Percentiles rank a stretch among this genome's conserved stretches.
These are phyloP conservation scores for Hanseniaspora pseudoguilliermondii DNA, from an alignment of 805 yeast genomes.

Conservation along the genomic window DNA sequence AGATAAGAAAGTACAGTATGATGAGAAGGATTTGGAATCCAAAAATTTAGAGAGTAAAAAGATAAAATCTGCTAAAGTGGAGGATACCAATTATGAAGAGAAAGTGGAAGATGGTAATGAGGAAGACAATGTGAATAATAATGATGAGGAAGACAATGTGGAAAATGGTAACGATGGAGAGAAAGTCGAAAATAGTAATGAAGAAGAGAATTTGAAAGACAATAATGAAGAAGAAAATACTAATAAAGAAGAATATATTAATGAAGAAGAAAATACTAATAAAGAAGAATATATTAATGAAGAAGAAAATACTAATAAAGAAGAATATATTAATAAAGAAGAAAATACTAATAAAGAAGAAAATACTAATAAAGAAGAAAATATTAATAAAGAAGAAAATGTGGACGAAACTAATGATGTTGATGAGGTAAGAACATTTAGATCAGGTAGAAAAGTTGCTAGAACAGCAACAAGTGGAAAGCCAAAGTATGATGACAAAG, in stretches of 20 bases:
- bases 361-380: constrained; percentile 8
- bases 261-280: not conserved
- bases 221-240: not conserved
- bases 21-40: not conserved
- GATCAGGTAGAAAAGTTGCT: constrained; percentile 9
- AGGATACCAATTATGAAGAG: constrained; percentile 13
- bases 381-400: constrained; percentile 1
- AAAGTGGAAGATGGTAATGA: constrained; percentile 8
- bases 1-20: not conserved
- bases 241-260: constrained; percentile 3
- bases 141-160: constrained; percentile 1
- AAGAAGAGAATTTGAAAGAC: constrained; percentile 11
- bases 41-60: not conserved
- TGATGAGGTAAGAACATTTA: constrained; percentile 7
- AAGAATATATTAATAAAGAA: constrained; percentile 1
- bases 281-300: too few relatives aligned
- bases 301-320: constrained; percentile 13
- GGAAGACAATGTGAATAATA: constrained; percentile 12
- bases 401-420: constrained; percentile 8
- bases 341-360: not conserved
- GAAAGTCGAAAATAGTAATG: too few relatives aligned
- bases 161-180: not conserved
- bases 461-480: not conserved
- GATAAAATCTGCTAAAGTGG: not conserved
- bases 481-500: not conserved